These are phyloP conservation scores for Trichoderma orchidacearum DNA, from an alignment of 495 filamentous ascomycete species.

Conservation along the genomic window DNA sequence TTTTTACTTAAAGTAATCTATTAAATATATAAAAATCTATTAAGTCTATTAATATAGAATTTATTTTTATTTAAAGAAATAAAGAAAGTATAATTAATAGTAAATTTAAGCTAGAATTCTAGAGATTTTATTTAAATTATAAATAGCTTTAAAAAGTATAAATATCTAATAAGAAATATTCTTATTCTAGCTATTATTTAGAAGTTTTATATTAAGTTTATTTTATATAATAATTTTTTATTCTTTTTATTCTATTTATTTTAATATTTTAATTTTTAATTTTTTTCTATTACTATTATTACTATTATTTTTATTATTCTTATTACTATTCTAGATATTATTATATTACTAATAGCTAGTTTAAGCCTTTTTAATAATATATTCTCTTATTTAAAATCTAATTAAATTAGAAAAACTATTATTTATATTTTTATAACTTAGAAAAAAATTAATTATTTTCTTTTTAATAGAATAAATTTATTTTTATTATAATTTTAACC, in stretches of 20 bases:
- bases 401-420: not conserved
- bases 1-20: not conserved
- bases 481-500: not conserved
- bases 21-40: not conserved
- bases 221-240: not conserved
- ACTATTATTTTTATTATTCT: not conserved
- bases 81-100: not conserved
- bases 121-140: not conserved
- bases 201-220: not conserved
- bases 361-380: not conserved
- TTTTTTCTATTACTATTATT: not conserved
- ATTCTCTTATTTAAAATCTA: not conserved
- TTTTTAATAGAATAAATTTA: not conserved
- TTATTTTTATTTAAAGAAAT: not conserved
- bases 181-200: not conserved
- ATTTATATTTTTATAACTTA: not conserved
- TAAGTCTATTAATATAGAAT: slow-evolving; percentile 2
- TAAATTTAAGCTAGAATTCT: not conserved
- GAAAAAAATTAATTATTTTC: not conserved
- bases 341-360: not conserved
- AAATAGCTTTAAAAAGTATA: not conserved
- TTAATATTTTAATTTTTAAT: not conserved
- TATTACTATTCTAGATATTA: not conserved
- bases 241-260: not conserved
- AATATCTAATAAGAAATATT: not conserved